phyloP scores from a whole-genome alignment of 1,284 basidiomycete species.

The Acaromyces ingoldii region DNA sequence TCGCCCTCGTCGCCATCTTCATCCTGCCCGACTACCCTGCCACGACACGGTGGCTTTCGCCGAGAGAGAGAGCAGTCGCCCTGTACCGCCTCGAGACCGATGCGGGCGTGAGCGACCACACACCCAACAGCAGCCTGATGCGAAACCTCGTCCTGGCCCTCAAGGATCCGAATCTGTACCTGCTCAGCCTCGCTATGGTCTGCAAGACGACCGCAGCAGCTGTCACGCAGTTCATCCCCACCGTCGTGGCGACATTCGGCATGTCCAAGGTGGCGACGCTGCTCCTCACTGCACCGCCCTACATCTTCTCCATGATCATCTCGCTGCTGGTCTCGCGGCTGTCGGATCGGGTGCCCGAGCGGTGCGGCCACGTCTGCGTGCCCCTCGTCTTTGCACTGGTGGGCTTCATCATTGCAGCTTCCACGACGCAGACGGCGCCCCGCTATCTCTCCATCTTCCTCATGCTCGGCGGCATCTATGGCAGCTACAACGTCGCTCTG shows the following conservation, averaged over 20 bases:
- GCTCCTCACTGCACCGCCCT: conserved; percentile 8
- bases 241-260: conserved; percentile 22
- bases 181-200: conserved; percentile 13
- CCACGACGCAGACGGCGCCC: conserved; percentile 12
- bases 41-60: conserved; percentile 4
- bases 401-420: conserved; percentile 32
- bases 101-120: conserved; percentile 38
- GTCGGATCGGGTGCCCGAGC: conserved; percentile 15
- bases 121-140: conserved; percentile 44
- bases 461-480: conserved; percentile 21
- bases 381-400: conserved; percentile 13
- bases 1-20: conserved; percentile 18
- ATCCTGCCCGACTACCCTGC: conserved; percentile 23
- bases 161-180: conserved; percentile 24
- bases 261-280: conserved; percentile 12
- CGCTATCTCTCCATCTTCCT: conserved; percentile 31
- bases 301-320: conserved; percentile 29
- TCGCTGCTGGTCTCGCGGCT: conserved; percentile 25
- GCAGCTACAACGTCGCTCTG: conserved; percentile 10
- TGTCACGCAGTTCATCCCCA: conserved; percentile 47
- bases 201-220: conserved; percentile 18
- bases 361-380: conserved; percentile 23
- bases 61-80: conserved; percentile 2
- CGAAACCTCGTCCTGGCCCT: conserved; percentile 21
- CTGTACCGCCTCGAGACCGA: not conserved